Conservation (phyloP, 768 basidiomycete species). For the Suillus sp. region DNA sequence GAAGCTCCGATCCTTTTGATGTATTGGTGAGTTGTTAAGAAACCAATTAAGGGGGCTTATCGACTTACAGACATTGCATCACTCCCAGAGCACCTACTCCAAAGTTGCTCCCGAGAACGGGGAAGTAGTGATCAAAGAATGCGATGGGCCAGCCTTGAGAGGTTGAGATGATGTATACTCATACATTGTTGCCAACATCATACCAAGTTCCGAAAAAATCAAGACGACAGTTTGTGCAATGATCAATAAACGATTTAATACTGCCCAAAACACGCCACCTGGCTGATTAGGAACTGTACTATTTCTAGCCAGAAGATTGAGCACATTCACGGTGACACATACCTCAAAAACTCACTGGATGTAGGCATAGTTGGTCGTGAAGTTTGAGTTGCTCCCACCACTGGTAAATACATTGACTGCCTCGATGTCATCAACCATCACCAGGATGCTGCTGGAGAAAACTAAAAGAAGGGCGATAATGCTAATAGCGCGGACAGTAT, state of each 20-base stretch:
- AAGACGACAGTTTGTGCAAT: slow-evolving; percentile 79
- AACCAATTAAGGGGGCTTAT: neutral
- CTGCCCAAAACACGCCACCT: slow-evolving; percentile 91
- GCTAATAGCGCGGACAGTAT: slow-evolving; percentile 73
- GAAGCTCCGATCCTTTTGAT: slow-evolving; percentile 59
- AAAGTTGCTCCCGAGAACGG: slow-evolving; percentile 83
- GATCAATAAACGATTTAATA: slow-evolving; percentile 84
- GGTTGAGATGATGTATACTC: neutral
- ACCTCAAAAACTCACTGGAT: slow-evolving; percentile 58
- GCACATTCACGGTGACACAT: neutral
- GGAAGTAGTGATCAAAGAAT: slow-evolving; percentile 89
- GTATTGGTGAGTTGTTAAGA: slow-evolving; percentile 3
- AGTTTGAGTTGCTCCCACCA: slow-evolving; percentile 39
- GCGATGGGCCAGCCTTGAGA: slow-evolving; percentile 61
- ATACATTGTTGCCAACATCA: slow-evolving; percentile 23
- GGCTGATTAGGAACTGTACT: slow-evolving; percentile 93
- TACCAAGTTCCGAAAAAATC: slow-evolving; percentile 47
- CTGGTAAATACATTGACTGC: slow-evolving; percentile 67
- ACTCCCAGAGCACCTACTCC: slow-evolving; percentile 88
- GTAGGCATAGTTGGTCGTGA: slow-evolving; percentile 70
- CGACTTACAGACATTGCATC: slow-evolving; percentile 77
- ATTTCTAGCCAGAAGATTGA: slow-evolving; percentile 39
- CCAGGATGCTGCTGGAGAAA: slow-evolving; percentile 73
- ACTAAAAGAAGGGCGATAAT: slow-evolving; percentile 80
- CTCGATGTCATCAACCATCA: slow-evolving; percentile 73